These are phyloP conservation scores for Vaccinium macrocarpon DNA, from an alignment of 148 eudicot species.

Conservation along the genomic window DNA sequence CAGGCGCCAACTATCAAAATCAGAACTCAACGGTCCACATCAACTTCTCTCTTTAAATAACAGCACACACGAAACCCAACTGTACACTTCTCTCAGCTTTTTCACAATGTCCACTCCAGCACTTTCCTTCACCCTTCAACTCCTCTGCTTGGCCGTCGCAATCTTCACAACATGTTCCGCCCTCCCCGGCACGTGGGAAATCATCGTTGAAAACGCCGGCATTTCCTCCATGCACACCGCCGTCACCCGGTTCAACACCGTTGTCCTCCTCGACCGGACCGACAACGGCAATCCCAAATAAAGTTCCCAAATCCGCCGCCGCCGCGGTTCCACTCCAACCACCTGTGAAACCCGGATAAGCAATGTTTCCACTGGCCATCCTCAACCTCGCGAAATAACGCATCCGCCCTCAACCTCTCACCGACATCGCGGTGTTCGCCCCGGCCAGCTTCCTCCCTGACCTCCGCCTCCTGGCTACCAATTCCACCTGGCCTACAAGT, in stretches of 20 bases:
- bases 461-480: too few relatives aligned
- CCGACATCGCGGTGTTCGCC: too few relatives aligned
- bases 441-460: too few relatives aligned
- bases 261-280: slow-evolving; percentile 85
- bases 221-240: slow-evolving; percentile 36
- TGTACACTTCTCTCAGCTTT: background rate
- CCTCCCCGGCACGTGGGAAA: background rate
- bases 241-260: slow-evolving; percentile 49
- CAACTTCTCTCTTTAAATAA: too few relatives aligned
- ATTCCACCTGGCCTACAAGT: too few relatives aligned
- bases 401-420: too few relatives aligned
- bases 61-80: background rate
- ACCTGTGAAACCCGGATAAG: slow-evolving; percentile 55
- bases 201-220: background rate
- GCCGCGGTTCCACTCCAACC: slow-evolving; percentile 32
- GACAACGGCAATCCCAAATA: slow-evolving; percentile 58
- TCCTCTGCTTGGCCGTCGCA: background rate
- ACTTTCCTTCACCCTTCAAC: background rate
- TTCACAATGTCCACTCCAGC: background rate
- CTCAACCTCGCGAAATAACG: slow-evolving; percentile 63
- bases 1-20: too few relatives aligned
- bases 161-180: background rate
- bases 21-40: too few relatives aligned
- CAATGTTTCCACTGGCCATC: slow-evolving; percentile 70
- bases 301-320: slow-evolving; percentile 39